A percentile compares a stretch with the other conserved stretches of the same genome.
Evolutionary conservation across 805 yeast species (phyloP).

Genomic region (Wickerhamiella sergipiensis): DNA sequence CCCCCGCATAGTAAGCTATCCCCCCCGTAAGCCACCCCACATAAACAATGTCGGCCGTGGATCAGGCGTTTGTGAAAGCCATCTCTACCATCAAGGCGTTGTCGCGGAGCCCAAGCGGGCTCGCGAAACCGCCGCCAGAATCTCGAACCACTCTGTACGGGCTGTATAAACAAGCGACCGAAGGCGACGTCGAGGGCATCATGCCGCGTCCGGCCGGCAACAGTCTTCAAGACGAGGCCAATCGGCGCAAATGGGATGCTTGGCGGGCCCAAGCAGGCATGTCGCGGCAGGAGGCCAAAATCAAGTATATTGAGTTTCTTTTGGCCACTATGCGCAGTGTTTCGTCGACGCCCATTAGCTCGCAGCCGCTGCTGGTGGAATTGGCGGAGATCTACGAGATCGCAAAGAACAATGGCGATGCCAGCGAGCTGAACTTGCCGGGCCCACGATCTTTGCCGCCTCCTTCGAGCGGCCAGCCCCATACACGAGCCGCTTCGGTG

Average conservation of each 20-base stretch:
- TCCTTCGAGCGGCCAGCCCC: constrained; percentile 1
- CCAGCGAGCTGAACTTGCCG: not conserved
- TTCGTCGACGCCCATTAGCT: constrained; percentile 44
- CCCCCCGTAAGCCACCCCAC: no score
- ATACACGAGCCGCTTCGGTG: constrained; percentile 11
- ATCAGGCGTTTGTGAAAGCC: constrained; percentile 71
- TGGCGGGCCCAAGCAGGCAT: constrained; percentile 69
- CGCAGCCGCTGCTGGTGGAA: constrained; percentile 50
- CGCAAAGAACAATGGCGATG: constrained; percentile 5
- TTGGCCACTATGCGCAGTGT: constrained; percentile 48
- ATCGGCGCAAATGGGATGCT: constrained; percentile 66
- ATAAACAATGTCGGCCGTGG: constrained; percentile 23
- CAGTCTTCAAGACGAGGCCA: constrained; percentile 49
- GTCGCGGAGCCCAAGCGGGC: constrained; percentile 27
- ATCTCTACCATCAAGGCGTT: constrained; percentile 64
- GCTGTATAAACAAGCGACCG: constrained; percentile 77
- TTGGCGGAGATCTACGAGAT: constrained; percentile 57
- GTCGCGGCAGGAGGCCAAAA: constrained; percentile 56
- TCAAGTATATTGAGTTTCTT: constrained; percentile 50
- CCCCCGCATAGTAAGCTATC: not conserved
- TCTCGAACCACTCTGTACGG: constrained; percentile 41
- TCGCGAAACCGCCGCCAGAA: constrained; percentile 15
- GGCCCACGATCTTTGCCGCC: not conserved
- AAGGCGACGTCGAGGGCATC: constrained; percentile 63
- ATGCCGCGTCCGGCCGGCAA: constrained; percentile 53